A percentile compares a stretch with the other conserved stretches of the same genome.
Conservation (phyloP, 164 flowering plant genomes). For the Magnolia officinalis region DNA sequence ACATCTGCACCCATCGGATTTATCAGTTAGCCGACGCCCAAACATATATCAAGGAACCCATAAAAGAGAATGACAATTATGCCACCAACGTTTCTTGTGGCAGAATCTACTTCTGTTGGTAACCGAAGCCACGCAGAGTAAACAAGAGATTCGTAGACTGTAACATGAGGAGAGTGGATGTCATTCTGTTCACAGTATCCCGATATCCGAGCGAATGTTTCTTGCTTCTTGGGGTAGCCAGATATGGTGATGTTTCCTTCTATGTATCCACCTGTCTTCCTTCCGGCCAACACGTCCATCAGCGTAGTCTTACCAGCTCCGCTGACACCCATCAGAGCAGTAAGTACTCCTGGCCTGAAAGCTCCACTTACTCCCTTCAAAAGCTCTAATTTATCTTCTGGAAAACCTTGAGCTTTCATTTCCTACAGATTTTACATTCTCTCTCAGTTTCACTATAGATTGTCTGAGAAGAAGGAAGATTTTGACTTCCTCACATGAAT, state of each 20-base stretch:
- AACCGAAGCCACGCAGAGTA: conserved; percentile 54
- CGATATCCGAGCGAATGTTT: conserved; percentile 45
- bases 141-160: conserved; percentile 42
- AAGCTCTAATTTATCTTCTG: conserved; percentile 27
- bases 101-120: conserved; percentile 27
- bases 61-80: not conserved
- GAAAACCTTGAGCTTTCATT: conserved; percentile 38
- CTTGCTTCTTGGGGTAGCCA: conserved; percentile 47
- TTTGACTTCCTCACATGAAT: not conserved
- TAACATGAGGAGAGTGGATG: conserved; percentile 49
- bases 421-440: not conserved
- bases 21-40: conserved; percentile 1
- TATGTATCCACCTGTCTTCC: conserved; percentile 46
- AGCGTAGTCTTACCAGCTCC: conserved; percentile 64
- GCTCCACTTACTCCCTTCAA: conserved; percentile 46
- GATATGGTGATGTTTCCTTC: conserved; percentile 45
- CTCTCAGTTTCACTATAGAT: not conserved
- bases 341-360: conserved; percentile 51
- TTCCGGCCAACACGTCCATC: conserved; percentile 51
- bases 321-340: conserved; percentile 55
- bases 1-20: conserved; percentile 31
- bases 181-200: conserved; percentile 59
- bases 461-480: not conserved
- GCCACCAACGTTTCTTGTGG: conserved; percentile 30
- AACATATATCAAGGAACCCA: not conserved